These are phyloP conservation scores for Anthracocystis setariae DNA, from an alignment of 1,284 basidiomycete species.

Conservation along the genomic window DNA sequence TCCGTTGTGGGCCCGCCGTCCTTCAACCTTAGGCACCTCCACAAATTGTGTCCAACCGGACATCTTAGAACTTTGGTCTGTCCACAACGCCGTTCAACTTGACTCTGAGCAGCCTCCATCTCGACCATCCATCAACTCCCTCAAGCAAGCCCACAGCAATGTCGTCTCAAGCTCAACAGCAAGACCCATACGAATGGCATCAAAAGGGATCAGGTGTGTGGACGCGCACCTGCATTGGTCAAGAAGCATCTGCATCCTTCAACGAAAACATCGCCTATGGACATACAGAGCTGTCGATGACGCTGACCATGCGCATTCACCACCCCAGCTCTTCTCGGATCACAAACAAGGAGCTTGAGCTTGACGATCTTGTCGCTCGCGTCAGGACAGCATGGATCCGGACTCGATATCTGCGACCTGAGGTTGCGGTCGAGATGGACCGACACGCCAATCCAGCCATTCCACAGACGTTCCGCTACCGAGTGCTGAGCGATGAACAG, in stretches of 20 bases:
- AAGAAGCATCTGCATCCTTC: constrained; percentile 44
- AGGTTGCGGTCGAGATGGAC: constrained; percentile 34
- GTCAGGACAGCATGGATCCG: constrained; percentile 25
- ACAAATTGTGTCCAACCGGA: too few relatives aligned
- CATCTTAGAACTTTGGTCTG: not conserved
- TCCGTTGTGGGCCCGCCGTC: too few relatives aligned
- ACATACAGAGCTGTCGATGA: constrained; percentile 44
- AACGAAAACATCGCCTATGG: constrained; percentile 46
- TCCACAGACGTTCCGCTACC: constrained; percentile 23
- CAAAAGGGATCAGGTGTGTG: constrained; percentile 14
- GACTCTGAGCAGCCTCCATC: not conserved
- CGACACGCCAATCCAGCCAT: constrained; percentile 9
- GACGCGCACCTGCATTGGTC: constrained; percentile 35
- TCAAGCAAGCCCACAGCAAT: too few relatives aligned
- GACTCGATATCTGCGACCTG: constrained; percentile 27
- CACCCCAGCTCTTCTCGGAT: constrained; percentile 15
- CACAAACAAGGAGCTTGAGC: constrained; percentile 16
- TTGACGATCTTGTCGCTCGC: constrained; percentile 26
- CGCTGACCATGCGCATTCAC: constrained; percentile 10
- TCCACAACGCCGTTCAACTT: not conserved
- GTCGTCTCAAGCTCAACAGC: constrained; percentile 8
- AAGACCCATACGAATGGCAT: constrained; percentile 22
- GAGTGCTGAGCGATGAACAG: constrained; percentile 19
- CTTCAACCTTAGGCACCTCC: too few relatives aligned
- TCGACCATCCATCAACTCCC: not conserved